Percentiles rank a stretch among this genome's conserved stretches.
Evolutionary conservation across 176 grass and related monocot genomes (phyloP).

Genomic region (Aegilops sharonensis): DNA sequence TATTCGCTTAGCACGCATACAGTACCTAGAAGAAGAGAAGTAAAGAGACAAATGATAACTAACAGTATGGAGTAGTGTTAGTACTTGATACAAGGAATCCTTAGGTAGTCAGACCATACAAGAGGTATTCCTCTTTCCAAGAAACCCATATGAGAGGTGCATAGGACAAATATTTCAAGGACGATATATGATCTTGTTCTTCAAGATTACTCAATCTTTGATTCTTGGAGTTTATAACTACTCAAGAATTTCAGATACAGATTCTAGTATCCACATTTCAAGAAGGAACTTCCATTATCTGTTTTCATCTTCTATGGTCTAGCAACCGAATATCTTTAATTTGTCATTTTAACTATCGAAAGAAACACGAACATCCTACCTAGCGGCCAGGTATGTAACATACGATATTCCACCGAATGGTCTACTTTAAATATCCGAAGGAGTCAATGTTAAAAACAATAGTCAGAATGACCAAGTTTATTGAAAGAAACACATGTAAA

Average conservation of each 20-base stretch:
- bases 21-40: slow-evolving; percentile 54
- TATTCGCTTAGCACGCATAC: slow-evolving; percentile 61
- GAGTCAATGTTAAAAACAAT: background rate
- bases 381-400: background rate
- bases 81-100: background rate
- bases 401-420: background rate
- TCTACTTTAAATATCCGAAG: background rate
- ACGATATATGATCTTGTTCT: background rate
- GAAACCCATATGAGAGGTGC: background rate
- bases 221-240: background rate
- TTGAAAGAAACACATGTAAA: background rate
- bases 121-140: background rate
- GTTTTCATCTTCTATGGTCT: background rate
- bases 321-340: background rate
- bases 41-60: background rate
- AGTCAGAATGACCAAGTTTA: background rate
- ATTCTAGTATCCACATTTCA: background rate
- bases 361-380: background rate
- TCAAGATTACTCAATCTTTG: background rate
- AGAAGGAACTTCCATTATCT: background rate
- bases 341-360: background rate
- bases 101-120: background rate
- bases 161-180: too few relatives aligned
- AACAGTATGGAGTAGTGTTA: background rate
- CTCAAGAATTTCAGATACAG: background rate